Evolutionary conservation across 2,329 filamentous ascomycete genomes (phyloP), one percentile per base, ranked within the genome.

Genomic region (Didymella glomerata): DNA sequence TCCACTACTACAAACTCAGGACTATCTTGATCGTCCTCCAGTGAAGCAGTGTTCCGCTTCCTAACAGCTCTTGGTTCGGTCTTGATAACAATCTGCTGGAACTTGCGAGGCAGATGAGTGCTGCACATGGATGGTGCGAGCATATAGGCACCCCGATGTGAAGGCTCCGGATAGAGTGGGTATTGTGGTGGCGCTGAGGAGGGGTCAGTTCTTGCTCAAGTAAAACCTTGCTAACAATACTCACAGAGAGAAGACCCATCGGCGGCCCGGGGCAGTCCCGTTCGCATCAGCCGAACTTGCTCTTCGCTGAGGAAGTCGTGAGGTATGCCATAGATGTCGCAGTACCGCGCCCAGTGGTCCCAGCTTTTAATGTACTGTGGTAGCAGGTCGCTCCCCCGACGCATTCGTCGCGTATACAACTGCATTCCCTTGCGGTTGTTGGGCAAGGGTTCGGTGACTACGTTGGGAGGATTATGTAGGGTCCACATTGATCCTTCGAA

Each of bases 401-500:
- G 58, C 61, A 70, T 66, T 1, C 71, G 62, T 2, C 72, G 69
- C 13, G 70, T 74, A 38, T 62, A 67, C 7, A 64, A 41, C 11
- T 60, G 52, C 4, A 45, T 36, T 2, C 54, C 57, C 4, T 20
- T 8, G 1, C 22, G 10, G 3, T 22, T 10, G 16, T 34, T 30
- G 0, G 67, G 66, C 1, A 74, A 51, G 2, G 41, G 50, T 27
- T 71, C 68, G 2, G 70, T 72, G 18, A 74, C 68, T 11, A 74
- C 68, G 22, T 73, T 60, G 1, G 71, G 72, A 4, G 73, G 72
- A 32, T 71, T 74, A 20, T 72, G 67, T 18, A 74, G 53, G 1
- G 69, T 71, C 73, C 73, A 76, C 40, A 62, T 57, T 0, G n/a
- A 16, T 1, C 45, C 22, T 27, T 46, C 22, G 7, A 38, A 55